These are phyloP conservation scores for Penicillium sp. DNA, from an alignment of 2,329 filamentous ascomycete species.

Conservation along the genomic window DNA sequence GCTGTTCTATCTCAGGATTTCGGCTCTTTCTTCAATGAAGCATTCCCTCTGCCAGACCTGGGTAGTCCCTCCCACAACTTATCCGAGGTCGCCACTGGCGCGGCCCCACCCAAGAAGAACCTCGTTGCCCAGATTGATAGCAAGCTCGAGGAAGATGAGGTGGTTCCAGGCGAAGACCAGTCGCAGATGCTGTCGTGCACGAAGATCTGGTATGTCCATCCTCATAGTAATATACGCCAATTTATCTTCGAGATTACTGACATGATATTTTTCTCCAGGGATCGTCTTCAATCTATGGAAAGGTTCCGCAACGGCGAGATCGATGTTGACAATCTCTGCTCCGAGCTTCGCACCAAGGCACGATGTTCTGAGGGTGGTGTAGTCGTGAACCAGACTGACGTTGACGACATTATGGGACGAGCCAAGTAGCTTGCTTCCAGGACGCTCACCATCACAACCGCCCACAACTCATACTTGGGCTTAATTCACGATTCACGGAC, in stretches of 20 bases:
- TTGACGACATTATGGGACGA: constrained; percentile 69
- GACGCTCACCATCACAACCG: neutral
- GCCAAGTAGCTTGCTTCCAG: constrained; percentile 23
- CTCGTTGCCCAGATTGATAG: constrained; percentile 75
- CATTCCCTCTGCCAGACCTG: constrained; percentile 74
- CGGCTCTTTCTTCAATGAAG: constrained; percentile 71
- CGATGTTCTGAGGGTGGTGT: constrained; percentile 88
- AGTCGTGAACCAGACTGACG: constrained; percentile 84
- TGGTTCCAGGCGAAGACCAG: constrained; percentile 59
- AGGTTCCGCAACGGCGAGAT: constrained; percentile 88
- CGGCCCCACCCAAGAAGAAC: constrained; percentile 57
- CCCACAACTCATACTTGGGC: neutral
- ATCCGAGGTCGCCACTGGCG: constrained; percentile 34
- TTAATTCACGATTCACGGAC: constrained; percentile 22
- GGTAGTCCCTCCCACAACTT: constrained; percentile 72
- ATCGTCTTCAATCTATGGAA: constrained; percentile 80
- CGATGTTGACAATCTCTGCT: constrained; percentile 88
- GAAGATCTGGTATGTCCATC: constrained; percentile 79
- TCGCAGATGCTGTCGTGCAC: constrained; percentile 75
- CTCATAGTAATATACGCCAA: neutral
- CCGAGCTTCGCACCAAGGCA: constrained; percentile 90
- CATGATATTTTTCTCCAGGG: constrained; percentile 57
- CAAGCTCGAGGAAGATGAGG: constrained; percentile 65
- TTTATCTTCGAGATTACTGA: constrained; percentile 41
- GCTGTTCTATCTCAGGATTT: constrained; percentile 71